phyloP scores from a whole-genome alignment of 345 rosid species.

The Murraya paniculata region DNA sequence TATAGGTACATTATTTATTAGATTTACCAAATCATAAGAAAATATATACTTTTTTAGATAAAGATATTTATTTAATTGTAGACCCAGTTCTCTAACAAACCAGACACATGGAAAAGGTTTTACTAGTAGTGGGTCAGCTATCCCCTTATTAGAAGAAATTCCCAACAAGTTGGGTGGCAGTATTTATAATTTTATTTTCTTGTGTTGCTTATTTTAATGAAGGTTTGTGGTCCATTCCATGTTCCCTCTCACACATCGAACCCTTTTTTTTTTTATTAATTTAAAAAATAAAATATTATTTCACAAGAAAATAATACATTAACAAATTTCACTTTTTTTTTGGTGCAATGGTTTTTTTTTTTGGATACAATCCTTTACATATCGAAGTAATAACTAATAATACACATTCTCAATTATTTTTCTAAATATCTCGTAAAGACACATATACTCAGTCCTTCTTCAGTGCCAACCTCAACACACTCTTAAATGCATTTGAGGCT shows the following conservation, averaged over 20 bases:
- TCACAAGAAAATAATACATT: conserved; percentile 22
- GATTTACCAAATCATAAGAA: neutral
- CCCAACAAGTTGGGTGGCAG: conserved; percentile 71
- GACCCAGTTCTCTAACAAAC: conserved; percentile 49
- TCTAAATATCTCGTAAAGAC: too few relatives aligned
- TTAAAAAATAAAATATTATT: conserved; percentile 15
- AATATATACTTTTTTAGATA: neutral
- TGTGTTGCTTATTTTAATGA: conserved; percentile 41
- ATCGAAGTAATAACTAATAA: too few relatives aligned
- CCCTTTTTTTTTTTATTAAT: conserved; percentile 21
- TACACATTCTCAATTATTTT: too few relatives aligned
- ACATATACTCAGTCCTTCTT: too few relatives aligned
- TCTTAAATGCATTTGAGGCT: too few relatives aligned
- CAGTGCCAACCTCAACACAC: too few relatives aligned
- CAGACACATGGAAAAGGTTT: conserved; percentile 47
- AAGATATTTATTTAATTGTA: conserved; percentile 19
- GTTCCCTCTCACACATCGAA: conserved; percentile 43
- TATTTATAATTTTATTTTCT: conserved; percentile 31
- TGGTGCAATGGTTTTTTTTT: too few relatives aligned
- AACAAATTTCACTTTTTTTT: too few relatives aligned
- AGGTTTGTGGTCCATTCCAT: conserved; percentile 64
- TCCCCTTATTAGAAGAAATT: conserved; percentile 54
- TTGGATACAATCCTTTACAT: too few relatives aligned
- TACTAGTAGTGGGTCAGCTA: conserved; percentile 37
- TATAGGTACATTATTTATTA: too few relatives aligned